Percentiles rank a stretch among this genome's conserved stretches.
Conservation (phyloP, 2,329 filamentous ascomycete species). For the Claviceps quebecensis region DNA sequence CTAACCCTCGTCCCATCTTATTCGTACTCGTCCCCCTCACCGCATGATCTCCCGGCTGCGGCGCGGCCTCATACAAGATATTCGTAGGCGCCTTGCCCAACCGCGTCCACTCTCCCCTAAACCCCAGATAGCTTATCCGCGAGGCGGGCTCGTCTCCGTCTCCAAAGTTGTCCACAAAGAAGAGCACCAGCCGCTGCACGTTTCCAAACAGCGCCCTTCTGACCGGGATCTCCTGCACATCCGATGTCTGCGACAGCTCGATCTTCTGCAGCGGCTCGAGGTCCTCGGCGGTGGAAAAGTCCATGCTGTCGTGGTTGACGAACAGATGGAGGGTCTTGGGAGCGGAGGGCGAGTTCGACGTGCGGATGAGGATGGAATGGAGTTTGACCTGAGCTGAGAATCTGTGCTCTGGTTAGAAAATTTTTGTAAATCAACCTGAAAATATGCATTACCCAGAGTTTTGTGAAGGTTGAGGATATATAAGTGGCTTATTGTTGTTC, state of each 20-base stretch:
- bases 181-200: slow-evolving; percentile 69
- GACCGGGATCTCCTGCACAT: slow-evolving; percentile 77
- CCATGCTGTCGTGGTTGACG: slow-evolving; percentile 74
- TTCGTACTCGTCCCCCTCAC: slow-evolving; percentile 42
- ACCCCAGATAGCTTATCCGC: slow-evolving; percentile 69
- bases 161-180: slow-evolving; percentile 85
- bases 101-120: slow-evolving; percentile 89
- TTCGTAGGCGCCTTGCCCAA: slow-evolving; percentile 58
- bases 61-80: slow-evolving; percentile 85
- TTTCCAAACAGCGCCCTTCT: slow-evolving; percentile 80
- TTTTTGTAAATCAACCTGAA: too few species aligned
- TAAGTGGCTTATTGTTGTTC: too few species aligned
- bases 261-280: slow-evolving; percentile 59
- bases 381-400: slow-evolving; percentile 92
- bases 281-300: slow-evolving; percentile 65
- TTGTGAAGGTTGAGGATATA: too few species aligned
- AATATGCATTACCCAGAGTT: too few species aligned
- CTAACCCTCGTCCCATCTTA: slow-evolving; percentile 41
- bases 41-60: slow-evolving; percentile 80
- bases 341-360: slow-evolving; percentile 53
- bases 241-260: slow-evolving; percentile 61
- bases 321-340: slow-evolving; percentile 78
- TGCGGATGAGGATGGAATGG: slow-evolving; percentile 76
- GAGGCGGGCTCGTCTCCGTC: slow-evolving; percentile 69
- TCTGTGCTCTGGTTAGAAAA: slow-evolving; percentile 28